These are phyloP conservation scores for Colletotrichum sp. DNA, from an alignment of 2,329 filamentous ascomycete genomes.

Conservation along the genomic window DNA sequence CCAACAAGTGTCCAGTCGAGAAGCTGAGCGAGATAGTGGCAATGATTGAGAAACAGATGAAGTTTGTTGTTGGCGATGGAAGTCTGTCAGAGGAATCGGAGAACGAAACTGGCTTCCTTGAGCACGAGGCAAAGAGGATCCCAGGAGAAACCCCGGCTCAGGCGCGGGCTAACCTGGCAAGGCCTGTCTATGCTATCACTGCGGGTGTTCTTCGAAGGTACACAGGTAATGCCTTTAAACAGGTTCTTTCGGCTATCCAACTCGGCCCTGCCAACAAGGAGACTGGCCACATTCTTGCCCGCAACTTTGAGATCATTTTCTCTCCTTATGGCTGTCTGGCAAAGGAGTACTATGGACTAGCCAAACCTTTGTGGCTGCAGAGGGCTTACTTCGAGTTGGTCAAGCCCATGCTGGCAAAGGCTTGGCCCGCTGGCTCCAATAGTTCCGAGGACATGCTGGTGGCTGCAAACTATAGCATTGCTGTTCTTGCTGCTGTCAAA, in stretches of 20 bases:
- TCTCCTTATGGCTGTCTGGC: conserved; percentile 41
- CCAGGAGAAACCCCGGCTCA: not conserved
- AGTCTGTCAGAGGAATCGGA: conserved; percentile 13
- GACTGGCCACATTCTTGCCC: conserved; percentile 44
- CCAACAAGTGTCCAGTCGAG: conserved; percentile 50
- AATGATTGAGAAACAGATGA: conserved; percentile 26
- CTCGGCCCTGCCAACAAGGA: conserved; percentile 31
- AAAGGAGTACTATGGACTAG: conserved; percentile 43
- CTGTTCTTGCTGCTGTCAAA: conserved; percentile 52
- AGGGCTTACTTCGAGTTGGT: conserved; percentile 53
- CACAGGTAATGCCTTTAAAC: conserved; percentile 38
- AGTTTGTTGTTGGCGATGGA: not conserved
- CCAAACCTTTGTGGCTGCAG: conserved; percentile 52
- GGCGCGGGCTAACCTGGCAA: conserved; percentile 5
- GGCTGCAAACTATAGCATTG: conserved; percentile 48
- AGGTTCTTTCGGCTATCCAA: conserved; percentile 31
- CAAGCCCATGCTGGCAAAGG: conserved; percentile 48
- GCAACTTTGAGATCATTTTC: conserved; percentile 47
- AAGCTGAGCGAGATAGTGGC: conserved; percentile 21
- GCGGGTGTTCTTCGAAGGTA: conserved; percentile 43
- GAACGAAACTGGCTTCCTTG: conserved; percentile 1
- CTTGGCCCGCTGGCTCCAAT: conserved; percentile 36
- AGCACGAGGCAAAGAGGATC: not conserved
- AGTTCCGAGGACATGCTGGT: conserved; percentile 30
- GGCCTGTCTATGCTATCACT: conserved; percentile 35